Evolutionary conservation across 164 flowering plant genomes (phyloP).

Genomic region (Houttuynia cordata): DNA sequence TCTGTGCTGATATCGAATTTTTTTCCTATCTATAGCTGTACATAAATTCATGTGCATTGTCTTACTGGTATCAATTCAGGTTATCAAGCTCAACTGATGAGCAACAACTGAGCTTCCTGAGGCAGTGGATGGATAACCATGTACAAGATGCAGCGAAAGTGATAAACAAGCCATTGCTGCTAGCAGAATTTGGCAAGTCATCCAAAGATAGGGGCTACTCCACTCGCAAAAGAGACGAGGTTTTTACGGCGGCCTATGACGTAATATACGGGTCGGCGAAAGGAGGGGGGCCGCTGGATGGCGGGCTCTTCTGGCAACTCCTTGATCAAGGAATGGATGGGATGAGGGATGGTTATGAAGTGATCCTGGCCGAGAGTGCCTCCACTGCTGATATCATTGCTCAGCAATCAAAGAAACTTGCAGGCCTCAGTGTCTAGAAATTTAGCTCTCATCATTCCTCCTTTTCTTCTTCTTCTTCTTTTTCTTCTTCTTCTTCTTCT

Average conservation of each 20-base stretch:
- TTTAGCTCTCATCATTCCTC: not conserved
- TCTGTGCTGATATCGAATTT: no score
- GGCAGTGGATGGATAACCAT: slow-evolving; percentile 27
- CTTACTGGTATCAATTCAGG: slow-evolving; percentile 10
- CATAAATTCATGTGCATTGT: not conserved
- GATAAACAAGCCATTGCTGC: slow-evolving; percentile 29
- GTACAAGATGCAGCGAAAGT: slow-evolving; percentile 20
- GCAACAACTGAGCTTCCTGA: slow-evolving; percentile 18
- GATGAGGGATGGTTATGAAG: slow-evolving; percentile 58
- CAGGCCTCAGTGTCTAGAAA: slow-evolving; percentile 17
- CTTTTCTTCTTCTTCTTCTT: no score
- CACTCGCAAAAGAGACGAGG: slow-evolving; percentile 19
- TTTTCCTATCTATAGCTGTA: no score
- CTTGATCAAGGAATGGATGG: slow-evolving; percentile 37
- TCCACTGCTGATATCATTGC: slow-evolving; percentile 37
- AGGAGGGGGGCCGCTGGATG: slow-evolving; percentile 24
- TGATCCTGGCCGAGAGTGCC: slow-evolving; percentile 44
- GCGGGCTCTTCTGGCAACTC: slow-evolving; percentile 26
- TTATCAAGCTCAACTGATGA: slow-evolving; percentile 12
- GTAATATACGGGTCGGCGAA: slow-evolving; percentile 20
- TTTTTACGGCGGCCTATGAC: slow-evolving; percentile 20
- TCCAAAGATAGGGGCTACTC: slow-evolving; percentile 24
- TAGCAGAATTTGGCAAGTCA: slow-evolving; percentile 42
- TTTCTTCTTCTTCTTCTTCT: no score
- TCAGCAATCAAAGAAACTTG: slow-evolving; percentile 41